Evolutionary conservation across 768 basidiomycete species (phyloP), one percentile per base, ranked within the genome.

Genomic region (Steccherinum ochraceum): DNA sequence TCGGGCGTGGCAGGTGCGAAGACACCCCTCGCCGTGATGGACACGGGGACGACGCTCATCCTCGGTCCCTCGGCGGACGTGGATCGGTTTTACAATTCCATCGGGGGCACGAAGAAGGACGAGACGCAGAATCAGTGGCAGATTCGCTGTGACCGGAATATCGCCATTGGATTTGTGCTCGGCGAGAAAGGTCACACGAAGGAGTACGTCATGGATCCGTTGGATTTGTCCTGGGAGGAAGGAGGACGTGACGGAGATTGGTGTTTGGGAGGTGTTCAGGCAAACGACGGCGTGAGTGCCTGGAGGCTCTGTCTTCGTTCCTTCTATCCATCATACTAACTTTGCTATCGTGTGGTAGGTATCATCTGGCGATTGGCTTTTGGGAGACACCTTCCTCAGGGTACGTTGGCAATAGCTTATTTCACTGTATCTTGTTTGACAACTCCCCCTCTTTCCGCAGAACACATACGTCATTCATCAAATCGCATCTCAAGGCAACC

Each of bases 11-110:
- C 56, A 3, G 71, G 70, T 18, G 68, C 76, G 20, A 45, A 63
- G 12, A 56, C 66, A 1, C 72, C 74, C 0, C 74, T 84, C 45
- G 81, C 76, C 3, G 75, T 86, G 21, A 70, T 84, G 23, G 84
- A 86, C 58, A 81, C 81, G 21, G 82, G 82, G 3, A 80, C 79
- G 21, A 80, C 78, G 3, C 70, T 80, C 48, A 69, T 81, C 21
- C 68, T 81, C 4, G 80, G 78, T 3, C 81, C 81, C 4, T 62
- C 72, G 1, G 54, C 51, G 16, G 82, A 83, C 51, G 78, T 83
- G 39, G 65, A 69, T 3, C 70, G 74, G 4, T 74, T 86, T 56
- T 85, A 73, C 75, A 50, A 67, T 12, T 67, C 71, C 4, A 52
- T 77, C n/a, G 73, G 75, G 19, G 73, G 69, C n/a, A 54, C 66